Evolutionary conservation across 148 eudicot genomes (phyloP), one percentile per base, ranked within the genome.

Genomic region (Rhododendron griersonianum): DNA sequence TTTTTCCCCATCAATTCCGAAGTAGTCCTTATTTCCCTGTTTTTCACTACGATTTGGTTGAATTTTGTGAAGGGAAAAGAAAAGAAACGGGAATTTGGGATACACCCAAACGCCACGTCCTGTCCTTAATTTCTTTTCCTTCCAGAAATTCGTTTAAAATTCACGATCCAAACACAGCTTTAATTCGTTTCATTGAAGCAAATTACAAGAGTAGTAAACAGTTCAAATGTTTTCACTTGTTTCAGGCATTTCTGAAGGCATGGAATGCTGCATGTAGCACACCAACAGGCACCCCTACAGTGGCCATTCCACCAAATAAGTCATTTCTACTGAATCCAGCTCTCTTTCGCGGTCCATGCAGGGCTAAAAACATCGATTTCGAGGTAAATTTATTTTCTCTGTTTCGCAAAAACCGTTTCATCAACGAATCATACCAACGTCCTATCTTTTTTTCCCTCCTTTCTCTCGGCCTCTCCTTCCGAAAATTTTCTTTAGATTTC

Each of bases 321-420:
- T 90, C 90, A 48, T 94, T 94, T 69, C 79, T 92, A 57, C 81
- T 93, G 57, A 84, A 84, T 82, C 95, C 95, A 1, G 79, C 86
- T 82, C 89, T 86, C 77, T 94, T 94, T 55, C 16, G 33, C 0
- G 95, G 96, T 55, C 96, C 96, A 18, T 94, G 96, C 94, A 88
- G 89, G 41, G 84, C 95, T 0, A 16, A 88, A 8, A 81, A 21
- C 69, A 91, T 94, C 61, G 79, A 86, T 88, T 90, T 94, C 74
- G 61, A 80, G 93, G 96, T 90, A 88, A 69, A 11, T 69, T 67
- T 2, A 63, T 67, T 67, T 11, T 13, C 16, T 28, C 35, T 67
- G 35, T 67, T 25, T 11, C 1, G 3, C 4, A 2, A n/a, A 35
- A 47, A 78, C 2, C 7, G 1, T 78, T 18, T 35, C 4, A 16